These are phyloP conservation scores for Paramecium tetraurelia DNA, from an alignment of 73 alveolate species.

Conservation along the genomic window DNA sequence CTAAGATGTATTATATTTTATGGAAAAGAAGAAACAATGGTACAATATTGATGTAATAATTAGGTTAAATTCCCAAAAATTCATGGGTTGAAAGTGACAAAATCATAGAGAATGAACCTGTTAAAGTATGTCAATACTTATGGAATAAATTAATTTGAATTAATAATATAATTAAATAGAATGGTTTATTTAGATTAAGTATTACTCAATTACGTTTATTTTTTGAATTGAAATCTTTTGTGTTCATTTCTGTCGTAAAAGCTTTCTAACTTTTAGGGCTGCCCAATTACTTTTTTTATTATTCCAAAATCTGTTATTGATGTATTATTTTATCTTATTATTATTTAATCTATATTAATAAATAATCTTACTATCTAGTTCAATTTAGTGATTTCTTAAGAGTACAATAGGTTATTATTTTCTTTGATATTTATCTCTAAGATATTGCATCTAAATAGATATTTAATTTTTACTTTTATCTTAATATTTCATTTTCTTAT, in stretches of 20 bases:
- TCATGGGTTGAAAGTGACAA: background rate
- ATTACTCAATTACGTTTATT: background rate
- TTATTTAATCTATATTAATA: background rate
- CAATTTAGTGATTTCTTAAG: background rate
- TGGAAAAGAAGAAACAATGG: background rate
- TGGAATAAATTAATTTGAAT: background rate
- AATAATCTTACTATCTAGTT: background rate
- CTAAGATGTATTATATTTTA: background rate
- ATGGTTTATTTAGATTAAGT: background rate
- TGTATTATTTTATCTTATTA: background rate
- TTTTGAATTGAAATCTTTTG: background rate
- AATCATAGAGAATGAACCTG: background rate
- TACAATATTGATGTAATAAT: background rate
- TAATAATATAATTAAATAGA: background rate
- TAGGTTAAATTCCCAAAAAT: background rate
- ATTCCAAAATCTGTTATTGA: background rate
- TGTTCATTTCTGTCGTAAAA: background rate
- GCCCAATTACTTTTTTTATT: background rate
- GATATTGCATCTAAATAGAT: background rate
- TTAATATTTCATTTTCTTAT: background rate
- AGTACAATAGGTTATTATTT: background rate
- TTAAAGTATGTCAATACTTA: background rate
- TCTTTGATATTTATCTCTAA: background rate
- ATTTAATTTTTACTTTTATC: background rate
- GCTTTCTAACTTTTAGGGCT: background rate